These are phyloP conservation scores for Hypoxylon sp. DNA, from an alignment of 2,329 filamentous ascomycete genomes.

Conservation along the genomic window DNA sequence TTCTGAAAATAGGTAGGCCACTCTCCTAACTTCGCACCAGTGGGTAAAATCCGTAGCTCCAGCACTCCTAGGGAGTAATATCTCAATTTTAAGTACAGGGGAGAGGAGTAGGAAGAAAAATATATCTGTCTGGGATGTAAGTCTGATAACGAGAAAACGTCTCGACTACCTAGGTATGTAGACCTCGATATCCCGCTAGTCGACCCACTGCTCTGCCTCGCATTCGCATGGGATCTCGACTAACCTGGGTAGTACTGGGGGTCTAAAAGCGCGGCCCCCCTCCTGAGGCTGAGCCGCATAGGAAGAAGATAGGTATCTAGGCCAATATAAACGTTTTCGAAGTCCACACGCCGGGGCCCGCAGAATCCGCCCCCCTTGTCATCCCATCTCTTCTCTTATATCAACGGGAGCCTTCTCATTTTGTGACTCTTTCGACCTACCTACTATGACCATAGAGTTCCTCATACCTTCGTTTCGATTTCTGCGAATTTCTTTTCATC, in stretches of 20 bases:
- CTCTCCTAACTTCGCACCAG: neutral
- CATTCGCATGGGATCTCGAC: constrained; percentile 12
- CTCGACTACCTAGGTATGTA: constrained; percentile 15
- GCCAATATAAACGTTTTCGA: constrained; percentile 17
- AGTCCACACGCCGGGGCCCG: neutral
- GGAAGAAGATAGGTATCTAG: constrained; percentile 4
- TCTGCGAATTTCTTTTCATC: neutral
- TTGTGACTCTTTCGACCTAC: neutral
- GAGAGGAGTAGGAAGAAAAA: neutral
- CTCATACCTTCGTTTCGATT: neutral
- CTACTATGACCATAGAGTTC: neutral
- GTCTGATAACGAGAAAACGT: constrained; percentile 24
- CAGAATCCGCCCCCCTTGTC: neutral
- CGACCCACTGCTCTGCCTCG: constrained; percentile 26
- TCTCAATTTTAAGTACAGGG: neutral
- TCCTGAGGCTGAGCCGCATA: constrained; percentile 17
- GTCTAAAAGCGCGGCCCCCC: neutral
- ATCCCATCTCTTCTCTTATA: constrained; percentile 1
- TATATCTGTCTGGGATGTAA: neutral
- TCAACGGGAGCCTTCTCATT: neutral
- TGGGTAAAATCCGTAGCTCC: neutral
- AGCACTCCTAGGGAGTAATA: neutral
- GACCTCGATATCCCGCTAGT: constrained; percentile 4
- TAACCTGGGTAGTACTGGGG: neutral
- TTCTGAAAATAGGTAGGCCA: neutral